Evolutionary conservation across 2,329 filamentous ascomycete species (phyloP).

Genomic region (Scedosporium aurantiacum): DNA sequence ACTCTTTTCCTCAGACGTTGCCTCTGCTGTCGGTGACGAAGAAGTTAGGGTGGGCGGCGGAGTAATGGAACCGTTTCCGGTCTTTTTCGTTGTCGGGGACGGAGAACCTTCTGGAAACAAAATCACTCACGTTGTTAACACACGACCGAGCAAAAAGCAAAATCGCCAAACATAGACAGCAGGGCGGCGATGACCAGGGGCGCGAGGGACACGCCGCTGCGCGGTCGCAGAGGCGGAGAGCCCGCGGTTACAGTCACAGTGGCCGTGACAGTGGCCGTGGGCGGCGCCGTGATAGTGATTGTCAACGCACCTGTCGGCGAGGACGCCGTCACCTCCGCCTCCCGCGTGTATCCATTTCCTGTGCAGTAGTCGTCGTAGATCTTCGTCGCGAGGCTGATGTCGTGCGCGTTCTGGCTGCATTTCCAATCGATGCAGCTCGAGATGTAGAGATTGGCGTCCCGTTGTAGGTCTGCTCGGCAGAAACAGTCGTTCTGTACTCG

Average conservation of each 20-base stretch:
- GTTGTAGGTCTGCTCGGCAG: background rate
- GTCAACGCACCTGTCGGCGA: background rate
- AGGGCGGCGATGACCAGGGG: no score
- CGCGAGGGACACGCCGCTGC: no score
- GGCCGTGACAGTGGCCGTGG: background rate
- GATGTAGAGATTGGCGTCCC: background rate
- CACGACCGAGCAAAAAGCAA: no score
- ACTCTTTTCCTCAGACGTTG: background rate
- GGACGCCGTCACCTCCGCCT: background rate
- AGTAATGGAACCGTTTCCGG: background rate
- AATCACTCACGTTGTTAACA: no score
- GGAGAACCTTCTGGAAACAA: no score
- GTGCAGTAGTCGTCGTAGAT: background rate
- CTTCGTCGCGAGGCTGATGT: background rate
- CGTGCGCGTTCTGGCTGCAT: background rate
- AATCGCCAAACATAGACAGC: no score
- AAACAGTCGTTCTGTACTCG: background rate
- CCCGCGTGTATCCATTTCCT: background rate
- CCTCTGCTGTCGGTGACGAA: background rate
- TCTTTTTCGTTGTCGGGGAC: no score
- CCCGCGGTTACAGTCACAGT: no score
- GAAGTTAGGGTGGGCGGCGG: background rate
- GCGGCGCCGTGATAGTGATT: background rate
- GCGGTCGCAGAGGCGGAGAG: no score
- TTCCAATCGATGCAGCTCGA: background rate